A percentile compares a stretch with the other conserved stretches of the same genome.
These are phyloP conservation scores for Nitzschia palea DNA, from an alignment of 108 stramenopile species.

Conservation along the genomic window DNA sequence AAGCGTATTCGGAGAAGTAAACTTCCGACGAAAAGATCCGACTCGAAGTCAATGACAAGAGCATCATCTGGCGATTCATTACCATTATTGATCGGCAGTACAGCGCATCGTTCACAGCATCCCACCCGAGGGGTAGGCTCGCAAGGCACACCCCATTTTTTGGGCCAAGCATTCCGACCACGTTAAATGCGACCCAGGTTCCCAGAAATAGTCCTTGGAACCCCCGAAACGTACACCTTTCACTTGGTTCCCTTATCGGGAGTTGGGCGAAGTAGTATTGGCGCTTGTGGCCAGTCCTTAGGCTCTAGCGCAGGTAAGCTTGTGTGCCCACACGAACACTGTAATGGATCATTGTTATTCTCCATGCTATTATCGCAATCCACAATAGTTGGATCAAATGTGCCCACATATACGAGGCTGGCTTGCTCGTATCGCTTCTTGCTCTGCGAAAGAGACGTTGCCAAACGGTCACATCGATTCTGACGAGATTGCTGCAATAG, in stretches of 20 bases:
- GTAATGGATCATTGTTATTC: neutral
- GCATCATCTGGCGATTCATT: constrained; percentile 53
- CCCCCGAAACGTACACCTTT: constrained; percentile 55
- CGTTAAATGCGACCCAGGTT: constrained; percentile 26
- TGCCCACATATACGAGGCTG: constrained; percentile 44
- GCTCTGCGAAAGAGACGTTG: constrained; percentile 4
- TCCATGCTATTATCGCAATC: neutral
- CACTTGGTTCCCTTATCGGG: constrained; percentile 51
- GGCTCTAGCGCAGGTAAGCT: constrained; percentile 23
- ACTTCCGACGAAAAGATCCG: constrained; percentile 69
- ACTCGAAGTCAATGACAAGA: constrained; percentile 73
- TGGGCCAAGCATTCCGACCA: constrained; percentile 27
- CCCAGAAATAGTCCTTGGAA: constrained; percentile 42
- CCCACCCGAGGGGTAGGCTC: constrained; percentile 2
- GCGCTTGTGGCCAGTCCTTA: constrained; percentile 57
- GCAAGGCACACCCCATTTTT: constrained; percentile 23
- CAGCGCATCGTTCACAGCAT: constrained; percentile 49
- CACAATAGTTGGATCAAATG: constrained; percentile 32
- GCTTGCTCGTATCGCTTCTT: constrained; percentile 32
- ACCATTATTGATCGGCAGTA: constrained; percentile 78
- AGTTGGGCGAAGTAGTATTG: constrained; percentile 63
- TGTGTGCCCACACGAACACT: constrained; percentile 21
- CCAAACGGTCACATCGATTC: constrained; percentile 17
- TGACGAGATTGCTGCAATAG: constrained; percentile 28
- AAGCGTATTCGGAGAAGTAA: constrained; percentile 55